phyloP scores from a whole-genome alignment of 2,329 filamentous ascomycete genomes.

The Didymella glomerata region DNA sequence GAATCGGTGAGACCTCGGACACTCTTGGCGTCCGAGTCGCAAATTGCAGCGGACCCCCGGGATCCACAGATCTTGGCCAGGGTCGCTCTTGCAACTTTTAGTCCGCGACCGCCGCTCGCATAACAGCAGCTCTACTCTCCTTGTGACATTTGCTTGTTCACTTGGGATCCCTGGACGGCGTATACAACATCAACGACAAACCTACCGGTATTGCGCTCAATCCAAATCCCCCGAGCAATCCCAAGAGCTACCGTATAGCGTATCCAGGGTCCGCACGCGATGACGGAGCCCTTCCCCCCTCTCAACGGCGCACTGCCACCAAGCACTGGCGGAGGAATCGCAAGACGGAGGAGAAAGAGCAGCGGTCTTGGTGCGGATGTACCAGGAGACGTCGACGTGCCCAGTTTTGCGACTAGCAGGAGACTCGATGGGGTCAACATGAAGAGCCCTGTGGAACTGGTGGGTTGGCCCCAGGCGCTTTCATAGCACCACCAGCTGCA shows the following conservation, averaged over 20 bases:
- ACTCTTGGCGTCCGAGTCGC: constrained; percentile 26
- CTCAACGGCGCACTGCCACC: constrained; percentile 33
- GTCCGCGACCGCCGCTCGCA: constrained; percentile 1
- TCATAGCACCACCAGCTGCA: not conserved
- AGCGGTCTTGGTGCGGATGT: constrained; percentile 62
- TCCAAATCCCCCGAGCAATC: not conserved
- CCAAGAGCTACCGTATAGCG: not conserved
- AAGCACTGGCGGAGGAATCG: constrained; percentile 26
- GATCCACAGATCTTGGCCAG: constrained; percentile 10
- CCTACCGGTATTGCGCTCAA: not conserved
- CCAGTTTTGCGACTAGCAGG: constrained; percentile 58
- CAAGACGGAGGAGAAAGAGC: constrained; percentile 53
- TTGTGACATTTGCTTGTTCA: constrained; percentile 14
- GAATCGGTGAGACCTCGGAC: constrained; percentile 1
- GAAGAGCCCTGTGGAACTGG: constrained; percentile 26
- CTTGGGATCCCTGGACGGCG: not conserved
- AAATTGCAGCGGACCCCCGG: constrained; percentile 21
- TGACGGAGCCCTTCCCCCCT: constrained; percentile 48
- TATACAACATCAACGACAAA: not conserved
- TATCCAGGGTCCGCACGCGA: constrained; percentile 8
- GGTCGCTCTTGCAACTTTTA: constrained; percentile 14
- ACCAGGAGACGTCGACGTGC: constrained; percentile 61
- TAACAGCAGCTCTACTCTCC: not conserved
- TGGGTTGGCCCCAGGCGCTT: constrained; percentile 21
- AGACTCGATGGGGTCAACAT: constrained; percentile 12